Conservation (phyloP, 305 asterid species). For the Withania somnifera region DNA sequence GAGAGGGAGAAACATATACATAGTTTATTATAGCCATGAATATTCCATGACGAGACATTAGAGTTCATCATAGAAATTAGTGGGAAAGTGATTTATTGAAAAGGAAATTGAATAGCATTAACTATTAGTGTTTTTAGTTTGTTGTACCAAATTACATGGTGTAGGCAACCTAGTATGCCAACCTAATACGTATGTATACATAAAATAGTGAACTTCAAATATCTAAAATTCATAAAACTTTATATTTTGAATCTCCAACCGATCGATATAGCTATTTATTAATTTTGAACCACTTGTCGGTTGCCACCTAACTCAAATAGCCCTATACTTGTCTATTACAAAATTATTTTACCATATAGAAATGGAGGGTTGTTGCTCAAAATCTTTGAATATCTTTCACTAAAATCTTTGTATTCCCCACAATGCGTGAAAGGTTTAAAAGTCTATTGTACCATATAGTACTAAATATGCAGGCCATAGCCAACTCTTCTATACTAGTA, state of each 20-base stretch:
- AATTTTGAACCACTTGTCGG: not conserved
- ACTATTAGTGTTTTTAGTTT: not conserved
- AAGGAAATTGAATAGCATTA: not conserved
- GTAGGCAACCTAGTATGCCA: not conserved
- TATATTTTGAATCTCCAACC: not conserved
- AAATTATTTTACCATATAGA: not conserved
- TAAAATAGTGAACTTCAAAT: not conserved
- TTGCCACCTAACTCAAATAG: not conserved
- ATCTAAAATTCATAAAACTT: not conserved
- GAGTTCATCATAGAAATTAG: not conserved
- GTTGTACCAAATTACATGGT: not conserved
- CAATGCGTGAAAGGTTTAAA: not conserved
- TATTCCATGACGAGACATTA: not conserved
- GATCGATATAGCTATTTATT: not conserved
- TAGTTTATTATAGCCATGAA: not conserved
- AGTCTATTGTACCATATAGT: not conserved
- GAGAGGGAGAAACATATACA: not conserved
- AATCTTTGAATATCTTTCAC: conserved; percentile 2
- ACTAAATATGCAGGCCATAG: not conserved
- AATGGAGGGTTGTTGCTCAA: not conserved
- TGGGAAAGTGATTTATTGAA: not conserved
- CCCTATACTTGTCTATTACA: not conserved
- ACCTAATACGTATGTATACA: no score
- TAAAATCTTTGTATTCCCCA: conserved; percentile 1
- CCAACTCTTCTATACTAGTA: not conserved